Evolutionary conservation across 352 stramenopile species (phyloP).

Genomic region (Thalassiosira pacifica): DNA sequence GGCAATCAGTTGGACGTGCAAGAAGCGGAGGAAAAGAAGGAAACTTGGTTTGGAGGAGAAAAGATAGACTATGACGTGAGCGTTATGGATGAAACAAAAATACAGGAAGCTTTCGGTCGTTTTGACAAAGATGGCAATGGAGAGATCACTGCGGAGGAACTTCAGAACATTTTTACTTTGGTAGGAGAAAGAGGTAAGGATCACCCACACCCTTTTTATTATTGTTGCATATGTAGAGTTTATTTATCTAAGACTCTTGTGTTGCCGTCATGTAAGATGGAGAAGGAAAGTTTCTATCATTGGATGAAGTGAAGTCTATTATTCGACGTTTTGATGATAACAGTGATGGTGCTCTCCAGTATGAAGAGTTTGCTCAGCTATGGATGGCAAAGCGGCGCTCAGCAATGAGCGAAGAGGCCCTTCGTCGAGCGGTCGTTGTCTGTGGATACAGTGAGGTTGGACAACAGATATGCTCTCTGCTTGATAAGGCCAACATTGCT

Average conservation of each 20-base stretch:
- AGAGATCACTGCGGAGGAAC: conserved; percentile 66
- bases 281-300: conserved; percentile 56
- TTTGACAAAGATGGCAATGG: conserved; percentile 78
- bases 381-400: conserved; percentile 63
- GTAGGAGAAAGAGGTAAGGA: too few species aligned
- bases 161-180: conserved; percentile 70
- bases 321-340: conserved; percentile 70
- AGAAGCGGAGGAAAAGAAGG: conserved; percentile 35
- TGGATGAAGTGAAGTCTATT: conserved; percentile 55
- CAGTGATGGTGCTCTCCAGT: conserved; percentile 57
- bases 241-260: too few species aligned
- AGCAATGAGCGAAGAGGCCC: conserved; percentile 54
- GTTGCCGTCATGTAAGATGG: too few species aligned
- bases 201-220: too few species aligned
- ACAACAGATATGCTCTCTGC: conserved; percentile 58
- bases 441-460: conserved; percentile 76
- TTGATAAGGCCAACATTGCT: conserved; percentile 61
- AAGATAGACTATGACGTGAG: conserved; percentile 78
- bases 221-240: too few species aligned
- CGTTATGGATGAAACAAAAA: conserved; percentile 66
- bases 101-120: conserved; percentile 68
- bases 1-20: conserved; percentile 67
- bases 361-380: conserved; percentile 64
- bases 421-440: conserved; percentile 62
- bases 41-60: conserved; percentile 51